These are phyloP conservation scores for Trifolium fragiferum DNA, from an alignment of 306 rosid species.

Conservation along the genomic window DNA sequence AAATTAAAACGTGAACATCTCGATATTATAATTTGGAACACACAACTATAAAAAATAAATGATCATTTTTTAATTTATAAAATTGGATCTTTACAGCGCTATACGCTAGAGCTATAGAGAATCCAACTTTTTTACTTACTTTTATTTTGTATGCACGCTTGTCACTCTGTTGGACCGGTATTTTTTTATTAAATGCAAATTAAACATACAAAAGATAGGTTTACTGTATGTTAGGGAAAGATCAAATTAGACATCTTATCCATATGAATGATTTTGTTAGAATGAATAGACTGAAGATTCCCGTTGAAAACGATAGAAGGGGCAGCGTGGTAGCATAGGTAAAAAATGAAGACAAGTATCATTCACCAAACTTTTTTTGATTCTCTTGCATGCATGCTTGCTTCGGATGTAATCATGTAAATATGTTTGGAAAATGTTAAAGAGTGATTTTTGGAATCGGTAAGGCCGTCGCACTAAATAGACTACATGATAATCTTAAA, in stretches of 20 bases:
- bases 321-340: not conserved
- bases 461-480: too few species aligned
- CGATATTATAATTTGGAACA: too few species aligned
- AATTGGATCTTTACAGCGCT: too few species aligned
- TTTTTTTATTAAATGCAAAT: not conserved
- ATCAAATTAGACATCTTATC: constrained; percentile 31
- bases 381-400: constrained; percentile 28
- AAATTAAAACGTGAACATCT: too few species aligned
- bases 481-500: too few species aligned
- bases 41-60: too few species aligned
- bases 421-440: too few species aligned
- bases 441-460: too few species aligned
- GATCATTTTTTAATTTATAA: too few species aligned
- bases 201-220: not conserved
- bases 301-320: constrained; percentile 16
- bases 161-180: not conserved
- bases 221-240: not conserved
- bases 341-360: not conserved
- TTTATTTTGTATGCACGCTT: not conserved
- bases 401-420: not conserved
- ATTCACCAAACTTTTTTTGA: constrained; percentile 20
- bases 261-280: not conserved
- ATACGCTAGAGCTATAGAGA: too few species aligned
- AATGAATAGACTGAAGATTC: constrained; percentile 47
- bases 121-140: too few species aligned